Evolutionary conservation across 2,329 filamentous ascomycete species (phyloP).

Genomic region (Xylariaceae sp.): DNA sequence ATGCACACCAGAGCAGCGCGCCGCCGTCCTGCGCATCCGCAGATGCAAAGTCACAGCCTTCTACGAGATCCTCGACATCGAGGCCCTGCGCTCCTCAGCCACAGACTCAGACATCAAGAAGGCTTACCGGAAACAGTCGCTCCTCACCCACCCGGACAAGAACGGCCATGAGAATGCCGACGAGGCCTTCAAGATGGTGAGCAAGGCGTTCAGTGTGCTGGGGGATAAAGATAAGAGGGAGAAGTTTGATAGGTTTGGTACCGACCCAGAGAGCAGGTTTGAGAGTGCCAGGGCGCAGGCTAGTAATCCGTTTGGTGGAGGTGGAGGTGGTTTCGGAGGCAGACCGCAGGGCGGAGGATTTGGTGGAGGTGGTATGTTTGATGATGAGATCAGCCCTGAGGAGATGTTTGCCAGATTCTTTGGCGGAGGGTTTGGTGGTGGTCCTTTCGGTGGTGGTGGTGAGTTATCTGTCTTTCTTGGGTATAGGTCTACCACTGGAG

Average conservation of each 20-base stretch:
- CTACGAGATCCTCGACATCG: slow-evolving; percentile 87
- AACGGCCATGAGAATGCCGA: slow-evolving; percentile 94
- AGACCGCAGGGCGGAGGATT: slow-evolving; percentile 41
- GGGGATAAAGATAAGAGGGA: slow-evolving; percentile 91
- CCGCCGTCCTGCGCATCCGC: slow-evolving; percentile 83
- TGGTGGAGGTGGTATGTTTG: slow-evolving; percentile 63
- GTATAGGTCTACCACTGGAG: not conserved
- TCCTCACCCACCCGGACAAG: slow-evolving; percentile 97
- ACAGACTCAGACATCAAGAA: slow-evolving; percentile 91
- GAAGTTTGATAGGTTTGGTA: slow-evolving; percentile 83
- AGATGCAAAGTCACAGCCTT: slow-evolving; percentile 82
- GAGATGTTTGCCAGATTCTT: slow-evolving; percentile 98
- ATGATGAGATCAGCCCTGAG: slow-evolving; percentile 91
- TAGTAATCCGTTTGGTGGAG: slow-evolving; percentile 38
- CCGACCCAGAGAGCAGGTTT: slow-evolving; percentile 88
- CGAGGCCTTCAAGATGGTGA: slow-evolving; percentile 98
- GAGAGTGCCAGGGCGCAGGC: slow-evolving; percentile 54
- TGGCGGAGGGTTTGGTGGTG: slow-evolving; percentile 66
- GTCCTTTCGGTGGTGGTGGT: slow-evolving; percentile 65
- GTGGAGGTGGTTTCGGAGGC: slow-evolving; percentile 34
- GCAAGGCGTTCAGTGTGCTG: slow-evolving; percentile 85
- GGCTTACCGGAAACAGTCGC: slow-evolving; percentile 88
- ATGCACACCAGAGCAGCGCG: slow-evolving; percentile 86
- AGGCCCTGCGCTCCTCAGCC: slow-evolving; percentile 52
- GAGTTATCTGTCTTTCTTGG: slow-evolving; percentile 19